phyloP scores from a whole-genome alignment of 257 asterid species.

The Lavandula angustifolia region DNA sequence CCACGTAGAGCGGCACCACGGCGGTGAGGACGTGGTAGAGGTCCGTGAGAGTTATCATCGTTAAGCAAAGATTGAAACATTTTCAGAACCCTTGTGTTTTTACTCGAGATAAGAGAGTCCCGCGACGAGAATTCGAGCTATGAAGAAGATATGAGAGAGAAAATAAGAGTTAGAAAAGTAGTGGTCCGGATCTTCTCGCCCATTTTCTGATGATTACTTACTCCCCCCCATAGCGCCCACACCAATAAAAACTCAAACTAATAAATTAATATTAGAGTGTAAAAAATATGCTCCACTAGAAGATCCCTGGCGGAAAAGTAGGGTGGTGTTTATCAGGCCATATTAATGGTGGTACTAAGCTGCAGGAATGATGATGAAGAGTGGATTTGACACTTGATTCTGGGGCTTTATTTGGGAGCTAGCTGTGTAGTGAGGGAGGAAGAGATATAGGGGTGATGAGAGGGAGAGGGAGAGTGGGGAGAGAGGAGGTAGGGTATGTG shows the following conservation, averaged over 20 bases:
- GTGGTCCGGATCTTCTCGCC: too few species aligned
- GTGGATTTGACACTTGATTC: slow-evolving; percentile 38
- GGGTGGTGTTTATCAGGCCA: not conserved
- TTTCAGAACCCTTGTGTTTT: not conserved
- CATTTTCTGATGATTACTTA: too few species aligned
- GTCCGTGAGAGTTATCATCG: slow-evolving; percentile 50
- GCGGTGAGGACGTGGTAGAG: slow-evolving; percentile 72
- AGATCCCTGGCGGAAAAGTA: too few species aligned
- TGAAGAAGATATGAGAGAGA: not conserved
- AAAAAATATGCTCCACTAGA: too few species aligned
- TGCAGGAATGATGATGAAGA: slow-evolving; percentile 30
- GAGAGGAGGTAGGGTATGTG: slow-evolving; percentile 36
- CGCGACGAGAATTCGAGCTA: not conserved
- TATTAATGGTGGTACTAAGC: slow-evolving; percentile 19
- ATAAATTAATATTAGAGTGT: too few species aligned
- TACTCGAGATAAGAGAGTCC: not conserved
- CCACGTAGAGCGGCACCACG: slow-evolving; percentile 37
- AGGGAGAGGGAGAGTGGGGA: slow-evolving; percentile 28
- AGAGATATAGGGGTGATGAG: slow-evolving; percentile 9
- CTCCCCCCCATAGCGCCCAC: too few species aligned
- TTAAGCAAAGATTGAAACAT: not conserved
- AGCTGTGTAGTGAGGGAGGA: slow-evolving; percentile 2
- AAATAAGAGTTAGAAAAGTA: not conserved
- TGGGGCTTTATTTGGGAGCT: slow-evolving; percentile 32
- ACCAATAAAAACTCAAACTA: too few species aligned